Evolutionary conservation across 108 stramenopile species (phyloP).

Genomic region (Skeletonema grethae): DNA sequence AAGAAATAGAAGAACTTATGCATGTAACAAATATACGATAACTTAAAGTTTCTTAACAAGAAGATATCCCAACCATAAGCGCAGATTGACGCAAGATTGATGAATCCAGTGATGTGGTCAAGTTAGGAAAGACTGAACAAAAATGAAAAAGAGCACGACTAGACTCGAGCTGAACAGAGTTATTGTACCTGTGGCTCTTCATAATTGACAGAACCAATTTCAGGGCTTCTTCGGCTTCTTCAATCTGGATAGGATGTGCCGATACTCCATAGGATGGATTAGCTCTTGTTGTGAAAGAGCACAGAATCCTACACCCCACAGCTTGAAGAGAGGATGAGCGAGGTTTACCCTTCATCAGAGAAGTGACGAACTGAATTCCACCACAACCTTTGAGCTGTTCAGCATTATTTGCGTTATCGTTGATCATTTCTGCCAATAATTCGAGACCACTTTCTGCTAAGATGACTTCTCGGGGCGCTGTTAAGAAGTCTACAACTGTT

Average conservation of each 20-base stretch:
- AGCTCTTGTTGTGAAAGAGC: background rate
- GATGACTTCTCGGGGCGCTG: slow-evolving; percentile 12
- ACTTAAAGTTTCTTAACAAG: background rate
- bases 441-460: slow-evolving; percentile 18
- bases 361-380: slow-evolving; percentile 31
- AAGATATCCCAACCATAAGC: background rate
- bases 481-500: slow-evolving; percentile 17
- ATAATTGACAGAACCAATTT: slow-evolving; percentile 3
- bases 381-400: slow-evolving; percentile 11
- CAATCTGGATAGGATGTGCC: background rate
- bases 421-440: slow-evolving; percentile 26
- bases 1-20: slow-evolving; percentile 26
- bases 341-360: slow-evolving; percentile 19
- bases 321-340: slow-evolving; percentile 6
- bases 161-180: background rate
- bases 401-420: slow-evolving; percentile 15
- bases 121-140: background rate
- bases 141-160: background rate
- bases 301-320: background rate
- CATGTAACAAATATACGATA: background rate
- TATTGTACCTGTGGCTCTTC: slow-evolving; percentile 1
- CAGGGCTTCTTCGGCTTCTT: background rate
- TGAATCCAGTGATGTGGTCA: background rate
- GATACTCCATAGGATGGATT: background rate
- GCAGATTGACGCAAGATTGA: background rate